Evolutionary conservation across 1,284 basidiomycete species (phyloP), one percentile per base, ranked within the genome.

Genomic region (Cutaneotrichosporon mucoides): DNA sequence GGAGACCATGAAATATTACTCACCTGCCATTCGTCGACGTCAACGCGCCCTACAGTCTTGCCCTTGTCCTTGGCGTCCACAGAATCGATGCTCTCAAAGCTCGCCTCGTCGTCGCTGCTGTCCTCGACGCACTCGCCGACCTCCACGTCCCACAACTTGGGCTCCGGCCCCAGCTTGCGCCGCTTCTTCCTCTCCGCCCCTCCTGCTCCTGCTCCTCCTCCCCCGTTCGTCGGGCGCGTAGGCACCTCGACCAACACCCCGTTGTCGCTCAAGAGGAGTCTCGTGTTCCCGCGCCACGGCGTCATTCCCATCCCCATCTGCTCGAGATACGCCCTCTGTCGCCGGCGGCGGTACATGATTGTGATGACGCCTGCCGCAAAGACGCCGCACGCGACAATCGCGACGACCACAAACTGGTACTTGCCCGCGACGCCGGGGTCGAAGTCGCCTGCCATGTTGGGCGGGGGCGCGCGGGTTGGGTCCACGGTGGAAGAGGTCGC

Each of bases 361-460:
- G 60, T 59, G 16, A 64, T 43, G 33, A 69, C 57, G n/a, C 51
- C 63, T 3, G 59, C 63, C 24, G 61, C 53, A 41, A 71, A 57
- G 9, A 71, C 60, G 13, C 60, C 66, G 42, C 61, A 65, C 9
- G 66, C 66, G 10, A 71, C 65, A 11, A 71, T 53, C 33, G 68
- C 68, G 44, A 71, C 65, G 13, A 71, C 64, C 43, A 69, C 60
- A 10, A 64, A 61, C 53, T 71, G 69, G 50, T 68, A 69, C 35
- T 64, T 67, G 24, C 46, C 44, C 12, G 53, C 24, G 40, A 56
- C 56, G 48, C 24, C 46, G 41, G 37, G n/a, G 48, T 36, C 44
- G 33, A 46, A 15, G 13, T 53, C 50, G 44, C 49, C 38, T 8
- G 38, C 9, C 12, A 9, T 40, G 38, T 9, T 40, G 38, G 38